Percentiles rank a stretch among this genome's conserved stretches.
phyloP scores from a whole-genome alignment of 805 yeast genomes.

The Schwanniomyces yamadae region DNA sequence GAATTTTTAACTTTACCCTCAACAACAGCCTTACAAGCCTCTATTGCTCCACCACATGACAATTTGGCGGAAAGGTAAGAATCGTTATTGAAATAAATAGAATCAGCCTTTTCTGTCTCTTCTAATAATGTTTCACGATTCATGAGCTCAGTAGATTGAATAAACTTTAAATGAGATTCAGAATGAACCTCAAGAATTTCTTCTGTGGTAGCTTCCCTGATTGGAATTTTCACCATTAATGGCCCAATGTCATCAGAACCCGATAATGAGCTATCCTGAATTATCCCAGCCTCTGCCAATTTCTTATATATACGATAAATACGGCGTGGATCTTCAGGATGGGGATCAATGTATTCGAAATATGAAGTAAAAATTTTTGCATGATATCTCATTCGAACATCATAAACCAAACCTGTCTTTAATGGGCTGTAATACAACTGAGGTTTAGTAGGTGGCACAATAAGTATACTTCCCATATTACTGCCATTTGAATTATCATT shows the following conservation, averaged over 20 bases:
- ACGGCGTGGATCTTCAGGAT: slow-evolving; percentile 97
- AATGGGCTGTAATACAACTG: slow-evolving; percentile 68
- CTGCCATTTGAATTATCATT: neutral
- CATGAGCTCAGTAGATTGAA: slow-evolving; percentile 77
- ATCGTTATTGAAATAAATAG: slow-evolving; percentile 92
- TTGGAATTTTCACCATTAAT: slow-evolving; percentile 84
- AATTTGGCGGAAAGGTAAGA: slow-evolving; percentile 82
- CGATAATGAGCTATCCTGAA: slow-evolving; percentile 72
- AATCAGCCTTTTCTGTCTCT: slow-evolving; percentile 89
- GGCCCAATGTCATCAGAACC: slow-evolving; percentile 79
- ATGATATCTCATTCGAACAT: slow-evolving; percentile 96
- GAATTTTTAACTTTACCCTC: slow-evolving; percentile 91
- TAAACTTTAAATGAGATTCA: slow-evolving; percentile 70
- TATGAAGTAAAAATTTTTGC: slow-evolving; percentile 91
- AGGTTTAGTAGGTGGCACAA: slow-evolving; percentile 62
- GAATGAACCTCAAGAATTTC: slow-evolving; percentile 88
- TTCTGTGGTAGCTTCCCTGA: slow-evolving; percentile 82
- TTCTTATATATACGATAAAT: slow-evolving; percentile 91
- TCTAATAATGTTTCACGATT: slow-evolving; percentile 69
- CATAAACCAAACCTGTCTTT: slow-evolving; percentile 94
- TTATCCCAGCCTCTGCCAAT: slow-evolving; percentile 89
- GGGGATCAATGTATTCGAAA: slow-evolving; percentile 94
- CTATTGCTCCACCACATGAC: slow-evolving; percentile 96
- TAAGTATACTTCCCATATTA: slow-evolving; percentile 22
- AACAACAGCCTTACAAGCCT: slow-evolving; percentile 92